Base-by-base conservation (phyloP, 306 rosid genomes). In the Rubus parviflorus region DNA sequence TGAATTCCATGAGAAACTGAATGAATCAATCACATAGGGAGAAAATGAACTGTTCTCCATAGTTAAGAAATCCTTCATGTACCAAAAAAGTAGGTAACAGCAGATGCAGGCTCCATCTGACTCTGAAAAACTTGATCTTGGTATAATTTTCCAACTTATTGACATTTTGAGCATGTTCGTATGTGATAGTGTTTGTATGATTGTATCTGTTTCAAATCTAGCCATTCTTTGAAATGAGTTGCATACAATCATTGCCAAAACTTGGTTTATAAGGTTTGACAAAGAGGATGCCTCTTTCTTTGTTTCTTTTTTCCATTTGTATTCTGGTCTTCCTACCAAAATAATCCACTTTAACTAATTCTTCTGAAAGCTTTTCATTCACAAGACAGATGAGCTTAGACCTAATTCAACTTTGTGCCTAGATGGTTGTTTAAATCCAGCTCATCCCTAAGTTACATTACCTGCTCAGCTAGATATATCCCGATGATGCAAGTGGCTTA, bases 391-490 rank as follows among this genome's bases (percentile, higher is more conserved):
- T 42, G 17, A 68, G 40, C 54, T 45, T 25, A 45, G 72, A 19
- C 35, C 35, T 30, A 0, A 30, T 0, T 30, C 35, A 66, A 19
- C 13, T 17, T 22, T 20, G 35, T 20, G 9, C 46, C 46, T 49
- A 4, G 61, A 51, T 30, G 4, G 6, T 70, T 35, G n/a, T 38
- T 25, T 49, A 30, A 70, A 6, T 71, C 35, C 74, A 35, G 17
- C 61, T 70, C 4, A 51, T 70, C 43, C 61, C 75, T 30, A 23
- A 48, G 19, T 4, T 20, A 30, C 75, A 49, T 19, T 72, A 38
- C 58, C 30, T 49, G 62, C 62, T 51, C 75, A 70, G 74, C 61
- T 53, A 25, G 61, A 49, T 30, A 49, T 16, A 10, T 53, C 48
- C 14, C 48, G 64, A 72, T 72, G 7, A 38, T 9, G 37, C 10